Conservation (phyloP, 345 rosid species). For the Aethionema arabicum region DNA sequence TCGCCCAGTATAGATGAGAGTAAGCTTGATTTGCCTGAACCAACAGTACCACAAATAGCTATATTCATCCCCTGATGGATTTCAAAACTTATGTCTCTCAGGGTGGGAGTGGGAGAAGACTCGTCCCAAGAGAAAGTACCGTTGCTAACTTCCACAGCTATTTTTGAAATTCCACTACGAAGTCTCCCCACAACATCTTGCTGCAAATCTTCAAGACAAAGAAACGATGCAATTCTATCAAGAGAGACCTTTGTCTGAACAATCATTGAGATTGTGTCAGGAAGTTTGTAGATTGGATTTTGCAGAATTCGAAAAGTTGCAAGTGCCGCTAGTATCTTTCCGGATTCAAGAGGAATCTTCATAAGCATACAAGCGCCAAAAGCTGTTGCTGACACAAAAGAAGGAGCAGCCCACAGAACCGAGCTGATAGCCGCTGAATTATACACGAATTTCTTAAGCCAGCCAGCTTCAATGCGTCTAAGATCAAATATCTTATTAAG, state of each 20-base stretch:
- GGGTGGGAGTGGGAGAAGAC: slow-evolving; percentile 40
- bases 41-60: slow-evolving; percentile 76
- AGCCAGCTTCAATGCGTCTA: slow-evolving; percentile 50
- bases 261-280: slow-evolving; percentile 61
- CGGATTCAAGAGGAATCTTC: slow-evolving; percentile 61
- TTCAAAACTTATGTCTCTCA: slow-evolving; percentile 51
- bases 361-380: slow-evolving; percentile 60
- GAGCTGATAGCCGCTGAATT: slow-evolving; percentile 47
- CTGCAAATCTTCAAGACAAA: slow-evolving; percentile 57
- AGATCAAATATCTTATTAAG: slow-evolving; percentile 50
- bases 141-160: slow-evolving; percentile 43
- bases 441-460: slow-evolving; percentile 57
- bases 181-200: slow-evolving; percentile 45
- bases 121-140: slow-evolving; percentile 64
- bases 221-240: slow-evolving; percentile 60
- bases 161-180: slow-evolving; percentile 42
- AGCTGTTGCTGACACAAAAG: slow-evolving; percentile 58
- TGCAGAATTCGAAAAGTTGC: slow-evolving; percentile 69
- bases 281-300: slow-evolving; percentile 56
- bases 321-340: slow-evolving; percentile 70
- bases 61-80: slow-evolving; percentile 55
- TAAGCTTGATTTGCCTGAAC: slow-evolving; percentile 78
- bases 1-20: slow-evolving; percentile 76
- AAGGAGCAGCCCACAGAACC: slow-evolving; percentile 63
- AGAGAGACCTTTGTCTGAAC: slow-evolving; percentile 71